Conservation (phyloP, 371 early-diverging fungal species). For the Apophysomyces trapeziformis region DNA sequence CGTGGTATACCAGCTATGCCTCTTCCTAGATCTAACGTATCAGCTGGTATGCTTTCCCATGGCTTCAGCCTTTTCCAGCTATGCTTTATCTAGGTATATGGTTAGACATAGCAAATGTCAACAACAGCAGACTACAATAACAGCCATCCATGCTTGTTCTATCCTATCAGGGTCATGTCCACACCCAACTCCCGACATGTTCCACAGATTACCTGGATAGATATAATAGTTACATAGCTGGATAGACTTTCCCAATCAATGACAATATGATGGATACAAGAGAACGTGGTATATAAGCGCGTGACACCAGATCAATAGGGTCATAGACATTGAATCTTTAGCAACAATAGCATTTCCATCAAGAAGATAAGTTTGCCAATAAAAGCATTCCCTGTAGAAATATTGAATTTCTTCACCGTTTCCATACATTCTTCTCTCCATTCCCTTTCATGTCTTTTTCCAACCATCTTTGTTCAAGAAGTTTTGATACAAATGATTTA, state of each 20-base stretch:
- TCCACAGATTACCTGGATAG: conserved; percentile 33
- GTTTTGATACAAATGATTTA: conserved; percentile 8
- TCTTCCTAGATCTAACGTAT: conserved; percentile 52
- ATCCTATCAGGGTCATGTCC: conserved; percentile 29
- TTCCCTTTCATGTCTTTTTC: neutral
- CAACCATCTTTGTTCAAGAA: neutral
- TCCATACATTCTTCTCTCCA: neutral
- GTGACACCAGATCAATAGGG: no score
- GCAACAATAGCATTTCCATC: no score
- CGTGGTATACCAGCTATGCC: conserved; percentile 83
- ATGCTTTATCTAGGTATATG: conserved; percentile 50
- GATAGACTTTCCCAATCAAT: no score
- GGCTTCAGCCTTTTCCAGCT: conserved; percentile 38
- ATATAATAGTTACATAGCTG: neutral
- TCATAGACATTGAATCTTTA: no score
- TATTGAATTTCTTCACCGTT: neutral
- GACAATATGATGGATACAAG: no score
- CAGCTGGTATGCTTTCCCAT: conserved; percentile 58
- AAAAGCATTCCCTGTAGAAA: no score
- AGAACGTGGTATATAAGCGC: no score
- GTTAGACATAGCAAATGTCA: conserved; percentile 30
- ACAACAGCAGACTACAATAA: no score
- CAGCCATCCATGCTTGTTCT: no score
- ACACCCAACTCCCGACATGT: conserved; percentile 36
- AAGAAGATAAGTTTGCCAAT: no score